A percentile compares a stretch with the other conserved stretches of the same genome.
These are phyloP conservation scores for Hymenoscyphus albidus DNA, from an alignment of 2,329 filamentous ascomycete genomes.

Conservation along the genomic window DNA sequence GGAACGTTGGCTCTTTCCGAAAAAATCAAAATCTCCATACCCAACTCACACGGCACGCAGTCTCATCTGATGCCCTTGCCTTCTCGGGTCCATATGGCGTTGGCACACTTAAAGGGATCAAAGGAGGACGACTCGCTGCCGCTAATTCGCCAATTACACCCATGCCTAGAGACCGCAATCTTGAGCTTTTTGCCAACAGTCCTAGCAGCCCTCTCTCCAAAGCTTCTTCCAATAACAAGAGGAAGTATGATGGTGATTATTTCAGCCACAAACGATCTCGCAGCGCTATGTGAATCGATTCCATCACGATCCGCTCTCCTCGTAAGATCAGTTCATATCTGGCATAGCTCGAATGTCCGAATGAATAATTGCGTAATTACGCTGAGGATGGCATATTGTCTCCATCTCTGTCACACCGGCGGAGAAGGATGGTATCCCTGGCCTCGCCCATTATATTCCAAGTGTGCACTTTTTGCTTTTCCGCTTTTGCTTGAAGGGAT, in stretches of 20 bases:
- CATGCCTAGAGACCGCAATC: slow-evolving; percentile 44
- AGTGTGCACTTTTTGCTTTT: slow-evolving; percentile 1
- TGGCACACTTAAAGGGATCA: slow-evolving; percentile 59
- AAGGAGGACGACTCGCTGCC: slow-evolving; percentile 61
- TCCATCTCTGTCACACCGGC: background rate
- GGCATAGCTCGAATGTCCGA: slow-evolving; percentile 4
- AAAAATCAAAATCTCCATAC: slow-evolving; percentile 56
- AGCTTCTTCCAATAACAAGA: slow-evolving; percentile 24
- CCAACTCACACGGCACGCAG: slow-evolving; percentile 50
- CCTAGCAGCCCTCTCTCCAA: slow-evolving; percentile 29
- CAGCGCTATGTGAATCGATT: slow-evolving; percentile 22
- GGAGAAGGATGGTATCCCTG: slow-evolving; percentile 23
- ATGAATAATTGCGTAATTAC: slow-evolving; percentile 18
- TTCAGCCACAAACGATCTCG: slow-evolving; percentile 29
- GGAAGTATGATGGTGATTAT: slow-evolving; percentile 29
- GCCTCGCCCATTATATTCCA: slow-evolving; percentile 15
- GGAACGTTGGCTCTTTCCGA: slow-evolving; percentile 70
- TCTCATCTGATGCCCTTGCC: slow-evolving; percentile 58
- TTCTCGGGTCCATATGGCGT: slow-evolving; percentile 58
- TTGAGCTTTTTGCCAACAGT: slow-evolving; percentile 20
- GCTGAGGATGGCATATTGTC: slow-evolving; percentile 26
- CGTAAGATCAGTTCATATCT: background rate
- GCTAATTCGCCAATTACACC: slow-evolving; percentile 67
- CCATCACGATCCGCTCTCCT: background rate
- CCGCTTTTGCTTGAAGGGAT: background rate